Conservation (phyloP, 441 rosid species). For the Omphalea diandra region DNA sequence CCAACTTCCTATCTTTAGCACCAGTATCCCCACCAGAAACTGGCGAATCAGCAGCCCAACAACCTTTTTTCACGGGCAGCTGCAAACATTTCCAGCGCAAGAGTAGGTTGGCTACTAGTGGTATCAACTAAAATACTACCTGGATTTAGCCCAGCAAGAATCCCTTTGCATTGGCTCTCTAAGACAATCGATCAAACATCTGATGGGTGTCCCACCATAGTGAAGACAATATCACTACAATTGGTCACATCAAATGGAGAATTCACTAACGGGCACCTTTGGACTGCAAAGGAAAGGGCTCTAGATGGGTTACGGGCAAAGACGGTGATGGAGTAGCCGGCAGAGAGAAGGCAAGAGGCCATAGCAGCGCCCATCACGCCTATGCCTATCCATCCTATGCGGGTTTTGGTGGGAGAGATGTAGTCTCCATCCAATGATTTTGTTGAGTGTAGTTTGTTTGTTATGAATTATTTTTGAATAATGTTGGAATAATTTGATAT, state of each 20-base stretch:
- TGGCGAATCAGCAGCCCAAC: constrained; percentile 74
- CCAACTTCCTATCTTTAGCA: constrained; percentile 62
- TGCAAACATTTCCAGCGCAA: constrained; percentile 57
- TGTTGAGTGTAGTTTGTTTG: too few species aligned
- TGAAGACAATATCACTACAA: constrained; percentile 59
- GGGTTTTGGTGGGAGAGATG: constrained; percentile 50
- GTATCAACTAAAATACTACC: constrained; percentile 62
- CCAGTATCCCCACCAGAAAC: constrained; percentile 78
- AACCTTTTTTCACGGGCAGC: constrained; percentile 43
- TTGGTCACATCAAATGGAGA: constrained; percentile 50
- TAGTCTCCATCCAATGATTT: constrained; percentile 79
- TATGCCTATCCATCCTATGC: constrained; percentile 82
- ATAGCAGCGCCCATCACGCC: constrained; percentile 86
- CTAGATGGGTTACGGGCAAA: constrained; percentile 66
- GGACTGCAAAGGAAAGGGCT: constrained; percentile 48
- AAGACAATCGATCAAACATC: constrained; percentile 69
- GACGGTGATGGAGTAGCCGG: constrained; percentile 61
- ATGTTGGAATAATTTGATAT: too few species aligned
- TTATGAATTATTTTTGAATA: too few species aligned
- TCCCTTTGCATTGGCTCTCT: constrained; percentile 44
- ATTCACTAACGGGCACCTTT: constrained; percentile 51
- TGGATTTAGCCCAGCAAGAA: constrained; percentile 55
- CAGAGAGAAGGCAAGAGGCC: constrained; percentile 71
- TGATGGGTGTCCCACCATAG: constrained; percentile 73
- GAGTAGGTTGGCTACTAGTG: constrained; percentile 64